Percentiles rank a stretch among this genome's conserved stretches.
These are phyloP conservation scores for Evansstolkia leycettana DNA, from an alignment of 495 filamentous ascomycete genomes.

Conservation along the genomic window DNA sequence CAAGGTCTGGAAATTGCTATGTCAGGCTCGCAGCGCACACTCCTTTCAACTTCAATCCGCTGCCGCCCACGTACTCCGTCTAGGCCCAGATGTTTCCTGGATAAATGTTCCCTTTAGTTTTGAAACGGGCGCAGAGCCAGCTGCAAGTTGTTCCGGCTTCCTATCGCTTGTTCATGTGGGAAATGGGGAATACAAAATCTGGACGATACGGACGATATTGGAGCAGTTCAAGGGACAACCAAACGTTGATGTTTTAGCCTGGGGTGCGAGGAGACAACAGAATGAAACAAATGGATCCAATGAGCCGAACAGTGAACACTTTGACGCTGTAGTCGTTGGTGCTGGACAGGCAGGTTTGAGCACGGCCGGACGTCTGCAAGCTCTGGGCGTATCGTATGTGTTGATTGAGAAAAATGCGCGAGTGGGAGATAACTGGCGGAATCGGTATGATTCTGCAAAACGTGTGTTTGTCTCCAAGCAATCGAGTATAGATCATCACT, in stretches of 20 bases:
- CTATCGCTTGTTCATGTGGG: constrained; percentile 3
- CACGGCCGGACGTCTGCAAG: constrained; percentile 17
- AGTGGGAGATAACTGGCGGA: constrained; percentile 19
- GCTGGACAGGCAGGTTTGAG: constrained; percentile 19
- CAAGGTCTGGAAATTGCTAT: constrained; percentile 1
- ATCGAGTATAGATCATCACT: no score
- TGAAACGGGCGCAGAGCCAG: background rate
- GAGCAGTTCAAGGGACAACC: constrained; percentile 5
- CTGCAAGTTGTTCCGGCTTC: constrained; percentile 1
- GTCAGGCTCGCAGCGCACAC: background rate
- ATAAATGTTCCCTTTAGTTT: constrained; percentile 3
- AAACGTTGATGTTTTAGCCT: constrained; percentile 3
- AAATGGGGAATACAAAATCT: constrained; percentile 4
- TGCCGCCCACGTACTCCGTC: background rate
- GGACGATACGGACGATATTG: constrained; percentile 3
- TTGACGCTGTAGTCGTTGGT: constrained; percentile 17
- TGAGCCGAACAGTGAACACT: constrained; percentile 1
- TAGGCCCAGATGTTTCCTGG: constrained; percentile 1
- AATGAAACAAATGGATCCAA: background rate
- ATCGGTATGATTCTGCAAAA: constrained; percentile 15
- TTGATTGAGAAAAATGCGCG: constrained; percentile 14
- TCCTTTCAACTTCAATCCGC: constrained; percentile 1
- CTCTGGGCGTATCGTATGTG: constrained; percentile 14
- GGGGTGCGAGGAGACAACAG: background rate
- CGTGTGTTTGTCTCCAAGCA: background rate